Percentiles rank a stretch among this genome's conserved stretches.
These are phyloP conservation scores for Phialophora expanda DNA, from an alignment of 2,329 filamentous ascomycete genomes.

Conservation along the genomic window DNA sequence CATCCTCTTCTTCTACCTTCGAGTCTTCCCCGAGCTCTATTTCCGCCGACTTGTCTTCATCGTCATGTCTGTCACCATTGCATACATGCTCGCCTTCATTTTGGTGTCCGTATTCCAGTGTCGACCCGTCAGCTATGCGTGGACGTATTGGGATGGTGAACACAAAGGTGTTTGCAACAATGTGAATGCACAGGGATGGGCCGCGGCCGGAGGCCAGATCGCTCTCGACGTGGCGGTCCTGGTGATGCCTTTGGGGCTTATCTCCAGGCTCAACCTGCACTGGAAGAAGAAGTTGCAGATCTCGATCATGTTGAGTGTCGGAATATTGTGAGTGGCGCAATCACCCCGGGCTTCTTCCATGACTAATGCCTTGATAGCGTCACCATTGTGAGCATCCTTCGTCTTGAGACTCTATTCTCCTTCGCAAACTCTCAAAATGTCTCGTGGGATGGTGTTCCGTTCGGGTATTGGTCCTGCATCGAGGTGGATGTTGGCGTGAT, in stretches of 20 bases:
- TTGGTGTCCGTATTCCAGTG: conserved; percentile 49
- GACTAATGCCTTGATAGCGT: conserved; percentile 43
- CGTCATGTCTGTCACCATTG: conserved; percentile 47
- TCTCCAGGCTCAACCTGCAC: conserved; percentile 42
- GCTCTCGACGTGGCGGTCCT: conserved; percentile 60
- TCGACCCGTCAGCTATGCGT: conserved; percentile 49
- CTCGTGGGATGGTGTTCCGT: conserved; percentile 48
- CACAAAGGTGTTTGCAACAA: conserved; percentile 57
- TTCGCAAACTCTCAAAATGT: conserved; percentile 47
- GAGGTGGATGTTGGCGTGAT: conserved; percentile 53
- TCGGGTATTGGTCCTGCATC: conserved; percentile 50
- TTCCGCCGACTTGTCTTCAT: conserved; percentile 16
- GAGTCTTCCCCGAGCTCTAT: conserved; percentile 49
- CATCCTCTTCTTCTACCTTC: conserved; percentile 50
- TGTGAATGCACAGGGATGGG: conserved; percentile 57
- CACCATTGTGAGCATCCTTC: conserved; percentile 52
- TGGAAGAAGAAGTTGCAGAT: conserved; percentile 57
- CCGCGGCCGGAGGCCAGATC: conserved; percentile 61
- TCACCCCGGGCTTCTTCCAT: neutral
- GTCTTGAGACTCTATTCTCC: conserved; percentile 51
- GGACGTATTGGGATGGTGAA: conserved; percentile 59
- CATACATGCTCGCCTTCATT: conserved; percentile 50
- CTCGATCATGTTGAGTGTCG: conserved; percentile 58
- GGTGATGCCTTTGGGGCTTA: conserved; percentile 55
- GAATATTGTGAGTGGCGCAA: conserved; percentile 48